Base-by-base conservation (phyloP, 768 basidiomycete species). In the Amanita rubescens region DNA sequence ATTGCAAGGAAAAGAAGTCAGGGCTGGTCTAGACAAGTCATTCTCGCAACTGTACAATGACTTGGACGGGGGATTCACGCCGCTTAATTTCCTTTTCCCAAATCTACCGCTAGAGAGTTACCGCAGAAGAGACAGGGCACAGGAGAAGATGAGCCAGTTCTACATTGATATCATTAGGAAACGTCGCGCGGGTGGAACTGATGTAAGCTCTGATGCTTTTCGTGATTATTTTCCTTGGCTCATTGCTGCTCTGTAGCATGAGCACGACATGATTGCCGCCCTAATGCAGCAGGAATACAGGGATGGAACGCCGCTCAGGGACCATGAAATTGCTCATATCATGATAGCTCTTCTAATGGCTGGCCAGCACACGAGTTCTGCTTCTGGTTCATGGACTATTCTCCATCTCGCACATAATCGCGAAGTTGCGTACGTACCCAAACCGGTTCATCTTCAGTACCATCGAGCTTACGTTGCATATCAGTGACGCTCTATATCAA, bases 311-410 rank as follows among this genome's bases (percentile, higher is more conserved):
- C 64, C 75, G 2, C 76, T 98, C 37, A 78, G 76, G 56, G 94
- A 99, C 64, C 85, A 88, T 59, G 92, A 98, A 68, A 87, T 98
- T 55, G 94, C 96, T 0, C 96, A 98, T 65, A 94, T 99, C 65
- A 84, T 99, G 87, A 99, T 97, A 63, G 96, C 96, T 14, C 80
- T 99, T 43, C 84, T 99, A 58, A 98, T 99, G 96, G 96, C 96
- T 41, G 96, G 96, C 35, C 96, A 99, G 71, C 96, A 99, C 70
- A 99, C 96, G 0, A 91, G 89, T 61, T 96, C 96, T 12, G 86
- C 96, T 2, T 87, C 91, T 19, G 84, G 84, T 30, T 86, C 93
- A 9, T 99, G 96, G 96, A 66, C 85, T 14, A 75, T 98, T 35
- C 80, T 97, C 39, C 92, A 96, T 63, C 67, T 98, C 27, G 95